These are phyloP conservation scores for Tolypocladium endophyticum DNA, from an alignment of 2,329 filamentous ascomycete genomes.

Conservation along the genomic window DNA sequence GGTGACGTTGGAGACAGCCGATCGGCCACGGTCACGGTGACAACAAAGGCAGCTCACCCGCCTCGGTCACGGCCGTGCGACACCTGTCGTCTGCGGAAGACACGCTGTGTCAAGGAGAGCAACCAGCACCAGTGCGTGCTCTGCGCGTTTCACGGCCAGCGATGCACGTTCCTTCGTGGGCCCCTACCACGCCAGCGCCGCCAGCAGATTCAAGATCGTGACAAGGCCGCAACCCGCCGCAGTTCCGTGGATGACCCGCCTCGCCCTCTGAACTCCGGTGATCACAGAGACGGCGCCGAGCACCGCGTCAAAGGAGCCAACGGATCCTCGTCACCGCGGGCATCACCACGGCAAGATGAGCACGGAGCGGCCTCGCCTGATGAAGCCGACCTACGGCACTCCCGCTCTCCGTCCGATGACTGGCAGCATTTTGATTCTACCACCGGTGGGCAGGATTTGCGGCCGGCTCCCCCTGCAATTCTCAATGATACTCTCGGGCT, in stretches of 20 bases:
- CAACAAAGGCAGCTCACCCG: not conserved
- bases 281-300: not conserved
- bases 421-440: not conserved
- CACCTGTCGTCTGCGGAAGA: constrained; percentile 55
- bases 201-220: not conserved
- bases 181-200: constrained; percentile 20
- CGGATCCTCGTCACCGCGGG: not conserved
- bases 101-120: constrained; percentile 53
- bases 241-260: not conserved
- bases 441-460: not conserved
- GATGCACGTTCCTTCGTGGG: constrained; percentile 50
- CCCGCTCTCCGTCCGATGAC: constrained; percentile 5
- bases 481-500: constrained; percentile 39
- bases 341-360: not conserved
- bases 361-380: not conserved
- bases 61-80: constrained; percentile 41
- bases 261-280: not conserved
- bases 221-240: not conserved
- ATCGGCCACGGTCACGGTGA: not conserved
- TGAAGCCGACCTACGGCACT: not conserved
- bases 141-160: constrained; percentile 56
- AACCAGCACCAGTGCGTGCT: constrained; percentile 48
- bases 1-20: not conserved
- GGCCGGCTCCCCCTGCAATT: constrained; percentile 13
- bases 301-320: not conserved